Conservation (phyloP, 768 basidiomycete species). For the Mycena rosella region DNA sequence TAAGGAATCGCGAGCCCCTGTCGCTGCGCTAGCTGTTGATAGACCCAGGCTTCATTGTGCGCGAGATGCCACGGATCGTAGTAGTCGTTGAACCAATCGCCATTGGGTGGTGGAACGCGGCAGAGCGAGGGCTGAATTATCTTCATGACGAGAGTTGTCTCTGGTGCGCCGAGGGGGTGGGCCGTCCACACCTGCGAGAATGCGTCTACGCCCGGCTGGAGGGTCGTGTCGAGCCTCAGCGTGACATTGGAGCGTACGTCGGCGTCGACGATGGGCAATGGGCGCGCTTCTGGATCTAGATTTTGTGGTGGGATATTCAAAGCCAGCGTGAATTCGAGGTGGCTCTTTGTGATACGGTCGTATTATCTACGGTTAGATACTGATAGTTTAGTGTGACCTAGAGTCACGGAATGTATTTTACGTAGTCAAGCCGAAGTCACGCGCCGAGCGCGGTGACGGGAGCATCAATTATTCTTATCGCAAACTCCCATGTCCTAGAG, state of each 20-base stretch:
- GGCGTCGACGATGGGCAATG: neutral
- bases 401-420: too few species aligned
- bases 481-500: too few species aligned
- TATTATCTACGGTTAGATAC: too few species aligned
- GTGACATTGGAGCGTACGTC: neutral
- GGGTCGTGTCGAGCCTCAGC: slow-evolving; percentile 10
- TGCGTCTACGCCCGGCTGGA: slow-evolving; percentile 12
- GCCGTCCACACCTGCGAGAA: slow-evolving; percentile 32
- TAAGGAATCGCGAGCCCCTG: slow-evolving; percentile 27
- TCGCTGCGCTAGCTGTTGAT: slow-evolving; percentile 12
- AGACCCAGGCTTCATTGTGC: slow-evolving; percentile 26
- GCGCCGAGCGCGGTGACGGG: too few species aligned
- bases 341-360: too few species aligned
- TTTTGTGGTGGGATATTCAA: slow-evolving; percentile 23
- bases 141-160: slow-evolving; percentile 21
- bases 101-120: neutral
- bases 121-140: slow-evolving; percentile 29
- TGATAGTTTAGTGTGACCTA: too few species aligned
- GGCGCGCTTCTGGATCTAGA: slow-evolving; percentile 9
- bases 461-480: too few species aligned
- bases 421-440: too few species aligned
- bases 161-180: slow-evolving; percentile 1
- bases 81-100: slow-evolving; percentile 1
- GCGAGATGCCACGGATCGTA: slow-evolving; percentile 19
- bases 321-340: slow-evolving; percentile 8